A percentile compares a stretch with the other conserved stretches of the same genome.
phyloP scores from a whole-genome alignment of 148 eudicot genomes.

The Nepenthes gracilis region DNA sequence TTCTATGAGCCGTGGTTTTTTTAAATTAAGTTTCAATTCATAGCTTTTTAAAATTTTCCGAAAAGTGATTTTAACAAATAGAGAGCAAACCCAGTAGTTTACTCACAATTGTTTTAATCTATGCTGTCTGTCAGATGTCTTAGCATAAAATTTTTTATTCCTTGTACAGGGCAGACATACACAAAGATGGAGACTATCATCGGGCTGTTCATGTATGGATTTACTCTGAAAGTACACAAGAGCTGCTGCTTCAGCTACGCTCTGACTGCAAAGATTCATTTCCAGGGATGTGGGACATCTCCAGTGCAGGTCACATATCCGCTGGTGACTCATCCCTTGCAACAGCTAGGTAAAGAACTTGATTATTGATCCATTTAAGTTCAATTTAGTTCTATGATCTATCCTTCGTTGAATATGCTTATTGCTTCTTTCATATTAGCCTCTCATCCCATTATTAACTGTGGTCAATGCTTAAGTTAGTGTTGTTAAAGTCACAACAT shows the following conservation, averaged over 20 bases:
- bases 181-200: conserved; percentile 94
- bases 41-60: no score
- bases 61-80: neutral
- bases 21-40: no score
- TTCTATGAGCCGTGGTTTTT: no score
- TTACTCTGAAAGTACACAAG: conserved; percentile 78
- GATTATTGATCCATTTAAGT: neutral
- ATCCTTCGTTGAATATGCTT: no score
- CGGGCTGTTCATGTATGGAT: conserved; percentile 95
- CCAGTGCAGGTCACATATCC: conserved; percentile 97
- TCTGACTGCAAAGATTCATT: conserved; percentile 90
- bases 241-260: conserved; percentile 73
- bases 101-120: neutral
- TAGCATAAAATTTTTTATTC: neutral
- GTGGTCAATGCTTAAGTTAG: no score
- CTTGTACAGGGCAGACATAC: conserved; percentile 53
- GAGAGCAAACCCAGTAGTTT: neutral
- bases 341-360: conserved; percentile 50
- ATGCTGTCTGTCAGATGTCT: neutral
- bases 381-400: no score
- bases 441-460: no score
- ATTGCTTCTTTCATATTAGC: no score
- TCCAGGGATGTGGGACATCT: conserved; percentile 89
- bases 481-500: no score
- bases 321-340: conserved; percentile 91